Evolutionary conservation across 495 filamentous ascomycete genomes (phyloP).

Genomic region (Achaetomiella virescens): DNA sequence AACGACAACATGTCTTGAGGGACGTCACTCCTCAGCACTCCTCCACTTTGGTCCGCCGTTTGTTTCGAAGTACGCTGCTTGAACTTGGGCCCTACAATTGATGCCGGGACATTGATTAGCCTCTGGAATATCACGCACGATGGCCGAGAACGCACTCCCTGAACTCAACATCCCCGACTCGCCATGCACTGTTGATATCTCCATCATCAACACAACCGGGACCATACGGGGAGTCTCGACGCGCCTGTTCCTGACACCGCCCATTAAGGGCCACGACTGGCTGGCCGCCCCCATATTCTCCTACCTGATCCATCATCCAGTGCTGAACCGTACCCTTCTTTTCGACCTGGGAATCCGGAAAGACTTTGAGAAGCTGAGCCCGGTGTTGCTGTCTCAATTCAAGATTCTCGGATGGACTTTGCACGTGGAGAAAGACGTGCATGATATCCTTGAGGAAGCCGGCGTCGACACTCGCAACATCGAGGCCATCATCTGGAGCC

Average conservation of each 20-base stretch:
- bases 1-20: neutral
- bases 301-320: constrained; percentile 50
- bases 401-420: constrained; percentile 20
- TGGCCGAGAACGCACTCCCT: constrained; percentile 16
- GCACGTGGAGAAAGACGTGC: constrained; percentile 41
- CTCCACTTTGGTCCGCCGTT: neutral
- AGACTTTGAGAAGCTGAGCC: constrained; percentile 41
- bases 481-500: constrained; percentile 55
- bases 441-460: constrained; percentile 43
- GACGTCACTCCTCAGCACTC: too few species aligned
- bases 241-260: constrained; percentile 35
- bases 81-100: too few species aligned
- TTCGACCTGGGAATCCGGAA: constrained; percentile 56
- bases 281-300: constrained; percentile 43
- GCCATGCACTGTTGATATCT: constrained; percentile 42
- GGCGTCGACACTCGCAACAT: constrained; percentile 42
- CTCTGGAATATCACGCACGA: neutral
- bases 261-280: constrained; percentile 36
- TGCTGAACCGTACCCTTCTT: constrained; percentile 39
- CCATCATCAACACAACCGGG: constrained; percentile 49
- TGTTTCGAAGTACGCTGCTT: too few species aligned
- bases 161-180: constrained; percentile 46
- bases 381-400: constrained; percentile 27
- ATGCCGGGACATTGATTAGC: too few species aligned
- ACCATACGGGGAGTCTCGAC: constrained; percentile 30